Conservation (phyloP, 768 basidiomycete species). For the Rhodotorula toruloides region DNA sequence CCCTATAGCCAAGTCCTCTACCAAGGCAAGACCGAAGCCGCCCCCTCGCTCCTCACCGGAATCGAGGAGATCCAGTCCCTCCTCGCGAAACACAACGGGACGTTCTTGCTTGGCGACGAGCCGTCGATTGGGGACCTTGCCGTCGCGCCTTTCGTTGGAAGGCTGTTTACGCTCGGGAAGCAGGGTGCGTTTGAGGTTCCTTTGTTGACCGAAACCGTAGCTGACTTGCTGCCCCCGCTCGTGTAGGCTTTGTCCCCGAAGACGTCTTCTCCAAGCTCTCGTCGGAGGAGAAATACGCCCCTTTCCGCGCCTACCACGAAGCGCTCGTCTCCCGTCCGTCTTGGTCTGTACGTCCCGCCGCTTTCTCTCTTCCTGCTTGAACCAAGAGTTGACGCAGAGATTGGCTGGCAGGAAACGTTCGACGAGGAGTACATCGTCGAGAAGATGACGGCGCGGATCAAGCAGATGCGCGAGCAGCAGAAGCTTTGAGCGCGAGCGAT, state of each 20-base stretch:
- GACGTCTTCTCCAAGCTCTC: background rate
- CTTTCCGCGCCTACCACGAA: conserved; percentile 7
- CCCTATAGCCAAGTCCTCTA: background rate
- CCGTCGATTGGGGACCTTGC: conserved; percentile 10
- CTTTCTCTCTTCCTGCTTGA: background rate
- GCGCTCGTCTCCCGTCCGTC: conserved; percentile 11
- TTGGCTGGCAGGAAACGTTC: conserved; percentile 8
- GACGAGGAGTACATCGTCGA: conserved; percentile 20
- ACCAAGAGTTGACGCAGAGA: too few species aligned
- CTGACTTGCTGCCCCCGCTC: background rate
- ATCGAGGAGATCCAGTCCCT: conserved; percentile 7
- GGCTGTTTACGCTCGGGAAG: background rate
- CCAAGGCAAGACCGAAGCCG: background rate
- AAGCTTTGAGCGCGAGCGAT: too few species aligned
- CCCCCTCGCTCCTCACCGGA: background rate
- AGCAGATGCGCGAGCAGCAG: background rate
- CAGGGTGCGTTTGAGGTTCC: background rate
- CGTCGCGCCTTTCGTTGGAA: conserved; percentile 23
- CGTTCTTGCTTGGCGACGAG: conserved; percentile 24
- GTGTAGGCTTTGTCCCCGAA: background rate
- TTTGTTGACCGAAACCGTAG: too few species aligned
- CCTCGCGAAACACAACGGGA: background rate
- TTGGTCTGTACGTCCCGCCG: background rate
- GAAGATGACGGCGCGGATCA: background rate
- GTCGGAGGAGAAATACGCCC: conserved; percentile 1